Base-by-base conservation (phyloP, 495 filamentous ascomycete genomes). In the Hypoxylon perforatum region DNA sequence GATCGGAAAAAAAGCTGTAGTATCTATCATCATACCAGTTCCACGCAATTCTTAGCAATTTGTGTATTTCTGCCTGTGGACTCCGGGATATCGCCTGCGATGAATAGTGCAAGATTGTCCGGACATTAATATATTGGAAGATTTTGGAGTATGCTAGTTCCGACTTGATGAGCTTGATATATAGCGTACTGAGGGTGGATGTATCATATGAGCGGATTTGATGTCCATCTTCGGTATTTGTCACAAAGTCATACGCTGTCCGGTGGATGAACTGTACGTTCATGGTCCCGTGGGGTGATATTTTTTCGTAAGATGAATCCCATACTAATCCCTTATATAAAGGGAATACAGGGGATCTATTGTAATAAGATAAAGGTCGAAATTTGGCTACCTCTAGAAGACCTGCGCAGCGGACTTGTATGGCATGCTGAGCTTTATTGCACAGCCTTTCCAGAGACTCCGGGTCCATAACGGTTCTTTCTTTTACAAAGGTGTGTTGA, bases 201-300 rank as follows among this genome's bases (percentile, higher is more conserved):
- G 23, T 3, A 9, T 50, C 47, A 14, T 30, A 4, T 8, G 1
- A 2, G 25, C 47, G 47, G 18, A 49, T 58, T 11, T 9, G 8
- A 17, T 30, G 51, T 4, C 28, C 46, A 42, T 58, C 30, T 38
- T 59, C 30, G 21, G 18, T 59, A 19, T 59, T 33, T 17, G 12
- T 30, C 12, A 59, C 3, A 15, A 50, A 50, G 21, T 59, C 56
- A 19, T 50, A 50, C 6, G 56, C 56, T 12, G 56, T 49, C 10
- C 56, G 45, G 21, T 59, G 45, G 30, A 59, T 50, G n/a, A 59
- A 59, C 33, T 42, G 18, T 18, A 59, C 21, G 0, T 1, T 21
- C n/a, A 7, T 33, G 1, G 4, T 17, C 14, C 4, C 3, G 3
- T 49, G 30, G 4, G 19, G 14, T n/a, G 15, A 11, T 28, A 50